Conservation (phyloP, 495 filamentous ascomycete genomes). For the Evernia prunastri region DNA sequence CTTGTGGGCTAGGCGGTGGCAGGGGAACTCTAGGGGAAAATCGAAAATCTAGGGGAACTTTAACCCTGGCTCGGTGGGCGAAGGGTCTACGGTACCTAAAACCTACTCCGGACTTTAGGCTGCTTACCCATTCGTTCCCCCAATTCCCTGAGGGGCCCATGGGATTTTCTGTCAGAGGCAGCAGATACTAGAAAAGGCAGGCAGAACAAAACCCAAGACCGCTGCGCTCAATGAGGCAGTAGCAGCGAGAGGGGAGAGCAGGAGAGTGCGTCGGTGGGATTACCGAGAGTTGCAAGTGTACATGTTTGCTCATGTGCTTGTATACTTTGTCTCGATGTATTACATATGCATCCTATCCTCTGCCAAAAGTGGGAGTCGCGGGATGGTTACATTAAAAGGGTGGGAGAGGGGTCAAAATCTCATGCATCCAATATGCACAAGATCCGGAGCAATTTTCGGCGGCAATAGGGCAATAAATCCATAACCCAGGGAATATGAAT, state of each 20-base stretch:
- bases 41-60: constrained; percentile 10
- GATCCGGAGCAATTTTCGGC: constrained; percentile 14
- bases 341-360: background rate
- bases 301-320: constrained; percentile 1
- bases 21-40: constrained; percentile 14
- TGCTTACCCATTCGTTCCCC: constrained; percentile 1
- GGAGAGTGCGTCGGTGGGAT: constrained; percentile 1
- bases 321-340: constrained; percentile 1
- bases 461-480: constrained; percentile 9
- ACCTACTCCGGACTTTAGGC: background rate
- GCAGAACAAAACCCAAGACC: background rate
- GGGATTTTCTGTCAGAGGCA: background rate
- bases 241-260: background rate
- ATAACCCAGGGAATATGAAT: background rate
- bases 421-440: constrained; percentile 7
- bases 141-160: too few species aligned
- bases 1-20: constrained; percentile 12
- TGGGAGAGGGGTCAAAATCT: constrained; percentile 14
- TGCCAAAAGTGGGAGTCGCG: constrained; percentile 11
- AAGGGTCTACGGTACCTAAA: background rate
- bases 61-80: background rate
- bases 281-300: background rate
- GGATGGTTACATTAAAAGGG: constrained; percentile 1
- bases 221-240: background rate
- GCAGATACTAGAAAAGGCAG: background rate